A percentile compares a stretch with the other conserved stretches of the same genome.
phyloP scores from a whole-genome alignment of 106 monocot species.

The Xerophyta viscosa region DNA sequence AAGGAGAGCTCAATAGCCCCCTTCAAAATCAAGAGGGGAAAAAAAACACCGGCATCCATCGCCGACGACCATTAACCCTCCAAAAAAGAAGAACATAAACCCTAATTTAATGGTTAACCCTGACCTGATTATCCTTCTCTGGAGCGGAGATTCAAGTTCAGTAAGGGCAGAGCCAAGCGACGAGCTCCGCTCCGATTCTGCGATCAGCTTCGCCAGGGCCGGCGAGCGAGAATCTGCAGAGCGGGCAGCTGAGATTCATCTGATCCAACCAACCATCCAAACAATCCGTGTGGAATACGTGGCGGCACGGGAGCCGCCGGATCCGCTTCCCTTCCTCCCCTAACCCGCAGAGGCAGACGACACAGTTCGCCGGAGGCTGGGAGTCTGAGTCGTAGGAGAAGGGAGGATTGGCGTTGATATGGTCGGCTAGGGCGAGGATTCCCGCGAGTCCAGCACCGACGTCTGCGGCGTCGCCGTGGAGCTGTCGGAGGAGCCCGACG shows the following conservation, averaged over 20 bases:
- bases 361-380: conserved; percentile 6
- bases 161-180: conserved; percentile 26
- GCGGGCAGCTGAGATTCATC: conserved; percentile 27
- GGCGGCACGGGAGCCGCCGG: conserved; percentile 29
- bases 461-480: background rate
- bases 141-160: too few species aligned
- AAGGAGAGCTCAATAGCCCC: too few species aligned
- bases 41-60: too few species aligned
- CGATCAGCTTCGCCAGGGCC: conserved; percentile 9
- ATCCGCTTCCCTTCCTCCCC: conserved; percentile 18
- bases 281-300: conserved; percentile 44
- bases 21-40: too few species aligned
- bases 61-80: too few species aligned
- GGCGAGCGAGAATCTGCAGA: conserved; percentile 28
- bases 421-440: conserved; percentile 21
- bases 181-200: conserved; percentile 29
- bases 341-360: conserved; percentile 24
- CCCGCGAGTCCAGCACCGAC: conserved; percentile 12
- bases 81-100: too few species aligned
- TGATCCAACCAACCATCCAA: conserved; percentile 38
- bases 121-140: too few species aligned
- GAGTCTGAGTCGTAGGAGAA: background rate
- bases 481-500: background rate
- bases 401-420: conserved; percentile 1
- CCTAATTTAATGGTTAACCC: too few species aligned